phyloP scores from a whole-genome alignment of 805 yeast species.

The Kodamaea leandrae region DNA sequence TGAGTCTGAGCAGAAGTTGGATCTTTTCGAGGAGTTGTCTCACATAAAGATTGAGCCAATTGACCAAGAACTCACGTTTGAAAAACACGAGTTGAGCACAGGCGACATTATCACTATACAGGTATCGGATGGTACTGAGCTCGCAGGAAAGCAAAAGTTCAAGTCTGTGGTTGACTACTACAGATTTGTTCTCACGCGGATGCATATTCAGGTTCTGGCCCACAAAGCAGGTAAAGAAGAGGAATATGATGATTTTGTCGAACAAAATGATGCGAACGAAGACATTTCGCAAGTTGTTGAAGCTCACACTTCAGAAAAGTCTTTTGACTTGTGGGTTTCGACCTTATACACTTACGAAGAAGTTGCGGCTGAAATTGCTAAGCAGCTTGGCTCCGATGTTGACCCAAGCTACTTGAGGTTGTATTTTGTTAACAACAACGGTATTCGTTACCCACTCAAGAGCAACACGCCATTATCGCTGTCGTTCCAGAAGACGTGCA shows the following conservation, averaged over 20 bases:
- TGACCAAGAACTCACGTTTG: slow-evolving; percentile 41
- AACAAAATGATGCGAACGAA: slow-evolving; percentile 15
- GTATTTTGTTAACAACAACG: slow-evolving; percentile 55
- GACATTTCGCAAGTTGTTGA: slow-evolving; percentile 16
- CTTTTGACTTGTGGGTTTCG: slow-evolving; percentile 68
- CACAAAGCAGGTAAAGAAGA: slow-evolving; percentile 42
- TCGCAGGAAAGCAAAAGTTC: slow-evolving; percentile 16
- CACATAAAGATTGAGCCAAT: slow-evolving; percentile 49
- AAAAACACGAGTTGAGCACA: slow-evolving; percentile 54
- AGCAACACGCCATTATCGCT: slow-evolving; percentile 36
- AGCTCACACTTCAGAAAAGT: slow-evolving; percentile 14
- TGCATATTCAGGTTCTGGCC: slow-evolving; percentile 55
- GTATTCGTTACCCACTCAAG: slow-evolving; percentile 51
- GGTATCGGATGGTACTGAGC: slow-evolving; percentile 23
- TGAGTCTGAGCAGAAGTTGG: slow-evolving; percentile 30
- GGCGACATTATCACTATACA: slow-evolving; percentile 64
- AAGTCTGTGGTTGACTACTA: slow-evolving; percentile 46
- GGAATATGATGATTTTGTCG: slow-evolving; percentile 49
- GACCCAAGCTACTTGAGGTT: slow-evolving; percentile 65
- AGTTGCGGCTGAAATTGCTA: slow-evolving; percentile 61
- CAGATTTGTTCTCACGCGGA: slow-evolving; percentile 54
- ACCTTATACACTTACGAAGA: slow-evolving; percentile 56
- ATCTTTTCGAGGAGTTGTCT: slow-evolving; percentile 60
- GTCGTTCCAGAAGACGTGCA: slow-evolving; percentile 40
- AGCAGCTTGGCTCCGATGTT: slow-evolving; percentile 40